Base-by-base conservation (phyloP, 2,329 filamentous ascomycete genomes). In the Alternaria incomplexa region DNA sequence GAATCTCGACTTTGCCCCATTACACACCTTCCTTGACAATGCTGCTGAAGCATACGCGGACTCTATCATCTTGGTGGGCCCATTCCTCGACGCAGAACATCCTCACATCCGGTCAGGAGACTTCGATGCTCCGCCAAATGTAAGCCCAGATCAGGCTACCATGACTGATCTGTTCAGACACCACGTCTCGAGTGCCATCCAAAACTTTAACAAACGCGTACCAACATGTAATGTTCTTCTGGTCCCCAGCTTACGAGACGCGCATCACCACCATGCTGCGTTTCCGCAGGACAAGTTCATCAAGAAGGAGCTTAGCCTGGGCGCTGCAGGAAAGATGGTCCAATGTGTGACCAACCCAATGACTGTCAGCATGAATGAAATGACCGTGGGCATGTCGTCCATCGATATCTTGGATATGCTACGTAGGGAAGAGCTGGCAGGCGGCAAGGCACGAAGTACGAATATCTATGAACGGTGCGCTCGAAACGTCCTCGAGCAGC, bases 1-100 rank as follows among this genome's bases (percentile, higher is more conserved):
- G 73, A 96, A 96, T 74, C 89, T 99, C 48, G 91, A 93, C 68
- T 99, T 94, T 76, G 92, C 96, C 73, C 91, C 95, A 8, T 83
- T 99, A 2, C 89, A 93, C 73, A 89, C 92, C 28, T 85, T 99
- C 15, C 95, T 95, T 76, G 86, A 87, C 69, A 90, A 90, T 72
- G 93, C 94, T 9, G 89, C 89, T 15, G 89, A 93, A 67, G 87
- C 86, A 22, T 90, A 88, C 67, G 91, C 90, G 11, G 96, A 99
- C 77, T 88, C 88, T 4, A 82, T 99, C 26, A 86, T 98, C 46
- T 85, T 99, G 9, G 84, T 88, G 5, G 96, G 96, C 0, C 96
- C 96, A 0, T 97, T 99, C 77, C 85, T 99, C 68, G 96, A 98
- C 77, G 85, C 91, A 36, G 93, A 97, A 71, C 96, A 99, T 77